phyloP scores from a whole-genome alignment of 768 basidiomycete genomes.

The Lyophyllum decastes region DNA sequence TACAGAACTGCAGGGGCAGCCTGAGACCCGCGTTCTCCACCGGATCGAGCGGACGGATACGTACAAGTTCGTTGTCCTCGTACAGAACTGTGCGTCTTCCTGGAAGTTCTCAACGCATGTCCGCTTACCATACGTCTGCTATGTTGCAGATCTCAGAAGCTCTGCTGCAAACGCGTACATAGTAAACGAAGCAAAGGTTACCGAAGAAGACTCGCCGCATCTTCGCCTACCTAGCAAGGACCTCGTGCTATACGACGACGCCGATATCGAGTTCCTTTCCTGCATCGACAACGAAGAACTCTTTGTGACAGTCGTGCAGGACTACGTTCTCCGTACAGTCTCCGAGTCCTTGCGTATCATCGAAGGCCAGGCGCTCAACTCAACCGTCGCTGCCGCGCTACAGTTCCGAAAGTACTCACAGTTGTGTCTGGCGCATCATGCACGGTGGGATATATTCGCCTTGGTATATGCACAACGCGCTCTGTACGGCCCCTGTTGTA shows the following conservation, averaged over 20 bases:
- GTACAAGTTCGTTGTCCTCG: constrained; percentile 5
- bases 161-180: neutral
- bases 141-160: neutral
- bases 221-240: constrained; percentile 17
- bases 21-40: constrained; percentile 8
- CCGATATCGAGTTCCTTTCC: constrained; percentile 14
- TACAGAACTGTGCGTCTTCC: constrained; percentile 1
- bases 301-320: constrained; percentile 13
- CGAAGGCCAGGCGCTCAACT: neutral
- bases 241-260: constrained; percentile 14
- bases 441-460: constrained; percentile 26
- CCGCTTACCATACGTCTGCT: neutral
- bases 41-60: constrained; percentile 4
- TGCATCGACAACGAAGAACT: constrained; percentile 22
- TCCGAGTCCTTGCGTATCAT: constrained; percentile 19
- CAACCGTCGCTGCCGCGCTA: constrained; percentile 11
- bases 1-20: constrained; percentile 13
- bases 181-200: constrained; percentile 3
- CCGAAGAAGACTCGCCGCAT: constrained; percentile 8
- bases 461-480: constrained; percentile 13
- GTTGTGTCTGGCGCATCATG: constrained; percentile 22
- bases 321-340: constrained; percentile 22
- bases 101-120: neutral
- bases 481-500: neutral
- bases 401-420: constrained; percentile 18